Evolutionary conservation across 805 yeast species (phyloP), one percentile per base, ranked within the genome.

Genomic region (Metschnikowia corniflorae): DNA sequence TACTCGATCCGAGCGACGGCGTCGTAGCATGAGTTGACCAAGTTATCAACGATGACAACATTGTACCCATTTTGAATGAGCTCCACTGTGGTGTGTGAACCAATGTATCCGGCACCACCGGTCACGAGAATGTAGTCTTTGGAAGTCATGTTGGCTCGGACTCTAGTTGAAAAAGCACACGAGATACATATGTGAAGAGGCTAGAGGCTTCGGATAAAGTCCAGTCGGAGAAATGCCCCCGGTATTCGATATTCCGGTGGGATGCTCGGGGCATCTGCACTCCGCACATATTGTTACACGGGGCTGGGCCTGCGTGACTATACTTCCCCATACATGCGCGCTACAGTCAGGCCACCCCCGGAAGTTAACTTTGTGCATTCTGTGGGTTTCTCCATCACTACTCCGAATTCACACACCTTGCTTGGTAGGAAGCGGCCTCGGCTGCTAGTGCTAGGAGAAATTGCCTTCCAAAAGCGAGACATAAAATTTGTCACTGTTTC

Each of bases 81-180:
- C 49, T 77, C 83, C 31, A 78, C 76, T 13, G 74, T 85, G 1
- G 91, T 81, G 55, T 85, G 93, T 7, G 91, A 81, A 17, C 93
- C 94, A 52, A 86, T 83, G 61, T 85, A 85, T 15, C 95, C 93
- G 18, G 91, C 86, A 31, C 94, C 94, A 29, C 94, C 94, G 16
- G 93, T 83, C 19, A 85, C 89, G 36, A 83, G 65, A 29, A 81
- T 77, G 55, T 66, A 67, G 6, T 41, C 30, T 18, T 37, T 19
- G 3, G 29, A 7, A 29, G 32, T 5, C n/a, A n/a, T n/a, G n/a
- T n/a, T n/a, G n/a, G n/a, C n/a, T n/a, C n/a, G n/a, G n/a, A n/a
- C n/a, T n/a, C n/a, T n/a, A n/a, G n/a, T n/a, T n/a, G n/a, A n/a
- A n/a, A n/a, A n/a, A n/a, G n/a, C n/a, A n/a, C n/a, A n/a, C n/a